Percentiles rank a stretch among this genome's conserved stretches.
These are phyloP conservation scores for Vanilla planifolia DNA, from an alignment of 106 monocot genomes.

Conservation along the genomic window DNA sequence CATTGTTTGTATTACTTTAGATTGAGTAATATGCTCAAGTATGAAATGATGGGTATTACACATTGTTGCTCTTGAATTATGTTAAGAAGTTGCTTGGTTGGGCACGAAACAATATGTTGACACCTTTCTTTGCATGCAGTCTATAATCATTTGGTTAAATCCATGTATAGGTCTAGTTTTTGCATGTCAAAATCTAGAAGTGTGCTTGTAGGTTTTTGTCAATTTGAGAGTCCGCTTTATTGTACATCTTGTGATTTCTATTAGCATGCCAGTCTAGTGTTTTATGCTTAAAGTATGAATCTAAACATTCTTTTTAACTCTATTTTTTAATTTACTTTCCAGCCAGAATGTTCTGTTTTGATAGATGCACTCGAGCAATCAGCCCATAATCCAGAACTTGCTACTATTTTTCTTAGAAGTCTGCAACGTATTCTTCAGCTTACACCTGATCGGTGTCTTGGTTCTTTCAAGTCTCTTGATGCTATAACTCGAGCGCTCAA, in stretches of 20 bases:
- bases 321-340: constrained; percentile 25
- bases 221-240: too few species aligned
- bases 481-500: constrained; percentile 60
- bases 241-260: not conserved
- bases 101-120: too few species aligned
- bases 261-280: not conserved
- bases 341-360: constrained; percentile 91
- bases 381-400: constrained; percentile 54
- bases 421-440: constrained; percentile 69
- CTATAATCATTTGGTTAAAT: not conserved
- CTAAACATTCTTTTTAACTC: not conserved
- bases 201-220: not conserved
- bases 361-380: constrained; percentile 73
- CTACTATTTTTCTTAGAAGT: constrained; percentile 65
- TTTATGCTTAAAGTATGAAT: not conserved
- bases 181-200: not conserved
- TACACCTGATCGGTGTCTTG: constrained; percentile 47
- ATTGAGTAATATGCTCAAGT: too few species aligned
- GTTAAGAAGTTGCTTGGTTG: too few species aligned
- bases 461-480: constrained; percentile 65
- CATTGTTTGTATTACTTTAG: too few species aligned
- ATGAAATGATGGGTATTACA: too few species aligned
- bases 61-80: too few species aligned
- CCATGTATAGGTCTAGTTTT: not conserved
- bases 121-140: not conserved